Evolutionary conservation across 2,329 filamentous ascomycete species (phyloP).

Genomic region (Sphaerulina populicola): DNA sequence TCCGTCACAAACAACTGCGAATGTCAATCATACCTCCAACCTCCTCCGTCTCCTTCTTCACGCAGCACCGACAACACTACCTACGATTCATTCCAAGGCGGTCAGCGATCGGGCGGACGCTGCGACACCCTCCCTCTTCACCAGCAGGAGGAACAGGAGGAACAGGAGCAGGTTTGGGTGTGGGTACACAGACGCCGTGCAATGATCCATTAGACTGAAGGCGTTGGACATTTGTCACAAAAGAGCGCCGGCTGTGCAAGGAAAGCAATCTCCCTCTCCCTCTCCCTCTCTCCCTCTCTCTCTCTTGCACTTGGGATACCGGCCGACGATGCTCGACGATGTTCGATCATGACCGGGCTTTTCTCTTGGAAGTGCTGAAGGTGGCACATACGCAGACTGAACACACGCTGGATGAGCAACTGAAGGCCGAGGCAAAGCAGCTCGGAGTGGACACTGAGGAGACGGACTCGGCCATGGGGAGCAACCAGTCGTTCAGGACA

Average conservation of each 20-base stretch:
- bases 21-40: background rate
- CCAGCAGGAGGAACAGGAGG: too few species aligned
- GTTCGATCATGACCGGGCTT: constrained; percentile 21
- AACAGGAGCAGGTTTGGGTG: constrained; percentile 2
- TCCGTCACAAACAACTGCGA: background rate
- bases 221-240: background rate
- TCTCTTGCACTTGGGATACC: background rate
- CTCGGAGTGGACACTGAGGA: constrained; percentile 22
- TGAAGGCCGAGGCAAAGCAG: constrained; percentile 25
- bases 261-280: background rate
- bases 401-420: constrained; percentile 24
- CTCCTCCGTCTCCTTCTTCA: background rate
- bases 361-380: constrained; percentile 27
- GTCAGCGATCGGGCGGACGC: background rate
- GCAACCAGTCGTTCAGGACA: constrained; percentile 6
- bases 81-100: background rate
- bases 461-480: constrained; percentile 11
- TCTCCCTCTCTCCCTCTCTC: too few species aligned
- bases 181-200: constrained; percentile 6
- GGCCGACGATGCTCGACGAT: constrained; percentile 11
- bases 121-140: background rate
- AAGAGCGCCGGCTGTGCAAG: background rate
- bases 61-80: background rate
- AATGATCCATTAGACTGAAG: background rate
- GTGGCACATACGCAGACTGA: constrained; percentile 28